Evolutionary conservation across 2,329 filamentous ascomycete genomes (phyloP), one percentile per base, ranked within the genome.

Genomic region (Ceratocystis papillata): DNA sequence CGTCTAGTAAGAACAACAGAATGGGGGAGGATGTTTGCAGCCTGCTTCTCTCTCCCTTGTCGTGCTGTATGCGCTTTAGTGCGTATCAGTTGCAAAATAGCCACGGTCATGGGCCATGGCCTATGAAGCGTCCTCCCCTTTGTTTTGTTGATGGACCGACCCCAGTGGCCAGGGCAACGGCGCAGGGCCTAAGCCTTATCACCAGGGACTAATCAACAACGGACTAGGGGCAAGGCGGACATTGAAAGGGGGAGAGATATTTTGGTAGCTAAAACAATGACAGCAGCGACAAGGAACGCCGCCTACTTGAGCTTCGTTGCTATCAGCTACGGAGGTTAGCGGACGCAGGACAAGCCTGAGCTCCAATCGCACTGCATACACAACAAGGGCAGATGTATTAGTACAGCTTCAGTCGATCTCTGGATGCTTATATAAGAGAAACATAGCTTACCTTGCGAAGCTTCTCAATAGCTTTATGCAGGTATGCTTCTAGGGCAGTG

Each of bases 101-200:
- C 55, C 28, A 37, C 6, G 6, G 28, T 4, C 53, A 41, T 41
- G 37, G 37, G 37, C 17, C 55, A 59, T n/a, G 8, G 33, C 33
- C 33, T 7, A n/a, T 59, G 28, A 25, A 53, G 20, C 48, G 20
- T 41, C 37, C 10, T 41, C 37, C 37, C 48, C 48, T 41, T 45
- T 20, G 33, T 44, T 45, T 48, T 62, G 60, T 20, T 70, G 72
- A 10, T 76, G 76, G 37, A 76, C 76, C 20, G 60, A 33, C 25
- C 22, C 2, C 28, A 48, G 37, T 48, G 60, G 45, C 37, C 37
- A 41, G 30, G 45, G 60, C 45, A 45, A 62, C 60, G 37, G 37
- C 6, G 17, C 37, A 45, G 45, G 22, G 45, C 37, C 60, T 41
- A 30, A 62, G 10, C 60, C 37, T 46, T 62, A 46, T 46, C 33